Base-by-base conservation (phyloP, 179 eudicot genomes). In the Corrigiola litoralis region DNA sequence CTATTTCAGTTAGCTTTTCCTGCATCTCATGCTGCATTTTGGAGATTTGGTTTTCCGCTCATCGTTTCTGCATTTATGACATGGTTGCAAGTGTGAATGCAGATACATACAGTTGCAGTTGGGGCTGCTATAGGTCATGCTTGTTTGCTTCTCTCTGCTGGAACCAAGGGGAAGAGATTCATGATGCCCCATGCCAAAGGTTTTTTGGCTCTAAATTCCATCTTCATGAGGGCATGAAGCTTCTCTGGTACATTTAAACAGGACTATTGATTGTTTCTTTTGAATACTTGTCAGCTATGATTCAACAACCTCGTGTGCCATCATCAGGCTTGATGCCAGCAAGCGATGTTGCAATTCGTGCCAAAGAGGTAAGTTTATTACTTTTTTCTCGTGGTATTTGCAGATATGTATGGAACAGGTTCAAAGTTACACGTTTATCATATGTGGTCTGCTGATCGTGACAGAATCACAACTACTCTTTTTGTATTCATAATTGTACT, bases 61-160 rank as follows among this genome's bases (percentile, higher is more conserved):
- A 5, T 17, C 1, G 29, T 23, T 36, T 58, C 47, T 65, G 44
- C 36, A 57, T 29, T 16, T 66, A 10, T 67, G 33, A 65, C 33
- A 16, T 20, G n/a, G 16, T 61, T 49, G 64, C 24, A 51, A 33
- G 55, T 40, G 45, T 42, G 46, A 58, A 55, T 75, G 33, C 86
- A 92, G 97, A 85, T 92, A 72, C 85, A 75, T 69, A 92, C 97
- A 47, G 85, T 92, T 62, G 84, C 74, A 51, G 69, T 84, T 36
- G 98, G 95, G 65, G 85, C 85, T 61, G 99, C 96, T 64, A 73
- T 81, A 18, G 95, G 99, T 51, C 91, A 88, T 28, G 95, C 99
- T 55, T 94, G 99, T 67, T 85, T 94, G 64, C 78, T 94, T 58
- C 97, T 94, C 65, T 80, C 99, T 29, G 89, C 97, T 48, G 99